These are phyloP conservation scores for Candida sphagnicola DNA, from an alignment of 805 yeast species.

Conservation along the genomic window DNA sequence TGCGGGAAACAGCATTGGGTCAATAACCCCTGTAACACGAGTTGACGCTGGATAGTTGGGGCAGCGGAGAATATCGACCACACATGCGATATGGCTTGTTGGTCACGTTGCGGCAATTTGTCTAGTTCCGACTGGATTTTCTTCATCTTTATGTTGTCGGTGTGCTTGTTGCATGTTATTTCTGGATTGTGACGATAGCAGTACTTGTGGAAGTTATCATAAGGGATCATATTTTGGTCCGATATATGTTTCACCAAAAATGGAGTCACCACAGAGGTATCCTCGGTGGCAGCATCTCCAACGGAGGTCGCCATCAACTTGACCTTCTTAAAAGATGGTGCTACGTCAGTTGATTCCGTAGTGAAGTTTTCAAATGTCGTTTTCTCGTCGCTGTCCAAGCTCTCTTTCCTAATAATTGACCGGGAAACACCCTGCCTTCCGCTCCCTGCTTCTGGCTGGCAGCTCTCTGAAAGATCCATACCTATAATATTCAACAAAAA, in stretches of 20 bases:
- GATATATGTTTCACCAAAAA: constrained; percentile 37
- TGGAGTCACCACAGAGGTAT: constrained; percentile 35
- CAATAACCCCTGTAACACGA: constrained; percentile 78
- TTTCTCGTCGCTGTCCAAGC: no score
- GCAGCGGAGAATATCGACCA: constrained; percentile 84
- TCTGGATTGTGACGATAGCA: constrained; percentile 96
- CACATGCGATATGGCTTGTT: constrained; percentile 72
- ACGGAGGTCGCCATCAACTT: constrained; percentile 6
- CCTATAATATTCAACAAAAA: not conserved
- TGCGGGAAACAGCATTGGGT: constrained; percentile 95
- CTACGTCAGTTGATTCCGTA: not conserved
- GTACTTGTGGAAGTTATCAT: constrained; percentile 59
- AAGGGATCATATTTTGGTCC: constrained; percentile 40
- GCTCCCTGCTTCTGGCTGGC: not conserved
- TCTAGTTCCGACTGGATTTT: constrained; percentile 58
- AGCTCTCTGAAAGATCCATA: constrained; percentile 5
- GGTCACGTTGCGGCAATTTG: constrained; percentile 63
- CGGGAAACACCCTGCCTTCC: not conserved
- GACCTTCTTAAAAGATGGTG: not conserved
- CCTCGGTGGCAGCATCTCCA: constrained; percentile 7
- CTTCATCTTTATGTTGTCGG: constrained; percentile 61
- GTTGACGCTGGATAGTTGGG: constrained; percentile 61
- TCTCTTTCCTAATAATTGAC: not conserved
- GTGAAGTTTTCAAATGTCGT: no score
- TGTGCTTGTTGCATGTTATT: constrained; percentile 63